Percentiles rank a stretch among this genome's conserved stretches.
Conservation (phyloP, 2,329 filamentous ascomycete species). For the Esteya vermicola region DNA sequence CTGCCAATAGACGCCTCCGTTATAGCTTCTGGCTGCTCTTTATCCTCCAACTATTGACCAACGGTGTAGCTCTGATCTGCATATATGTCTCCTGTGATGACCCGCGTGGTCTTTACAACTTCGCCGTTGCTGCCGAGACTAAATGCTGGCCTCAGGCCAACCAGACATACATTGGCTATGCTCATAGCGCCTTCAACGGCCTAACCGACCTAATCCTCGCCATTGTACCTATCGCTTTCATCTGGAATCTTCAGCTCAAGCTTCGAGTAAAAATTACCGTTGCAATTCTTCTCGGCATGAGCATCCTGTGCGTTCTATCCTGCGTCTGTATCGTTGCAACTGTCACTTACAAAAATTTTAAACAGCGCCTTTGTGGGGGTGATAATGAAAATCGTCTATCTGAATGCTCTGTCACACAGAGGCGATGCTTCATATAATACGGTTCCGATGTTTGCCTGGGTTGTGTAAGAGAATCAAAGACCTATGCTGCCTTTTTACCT, state of each 20-base stretch:
- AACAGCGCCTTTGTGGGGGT: too few species aligned
- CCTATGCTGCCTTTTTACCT: too few species aligned
- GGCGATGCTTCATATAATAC: too few species aligned
- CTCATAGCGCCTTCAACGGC: constrained; percentile 1
- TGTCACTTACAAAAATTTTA: too few species aligned
- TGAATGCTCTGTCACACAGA: too few species aligned
- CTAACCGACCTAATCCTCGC: constrained; percentile 4
- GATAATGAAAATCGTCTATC: too few species aligned
- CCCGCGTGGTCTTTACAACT: background rate
- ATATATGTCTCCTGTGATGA: constrained; percentile 1
- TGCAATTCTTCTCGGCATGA: constrained; percentile 1
- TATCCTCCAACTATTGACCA: background rate
- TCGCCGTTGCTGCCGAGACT: background rate
- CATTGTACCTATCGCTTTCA: background rate
- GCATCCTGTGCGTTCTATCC: too few species aligned
- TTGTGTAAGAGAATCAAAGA: too few species aligned
- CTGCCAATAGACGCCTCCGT: background rate
- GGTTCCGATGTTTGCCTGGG: too few species aligned
- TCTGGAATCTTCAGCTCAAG: constrained; percentile 5
- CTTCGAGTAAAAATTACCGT: constrained; percentile 1
- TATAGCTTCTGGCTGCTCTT: constrained; percentile 1
- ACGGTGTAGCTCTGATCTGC: background rate
- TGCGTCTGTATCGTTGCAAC: too few species aligned
- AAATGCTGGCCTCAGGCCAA: constrained; percentile 1
- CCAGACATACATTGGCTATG: constrained; percentile 3